phyloP scores from a whole-genome alignment of 768 basidiomycete species.

The Boletus rufocinnamomeus region DNA sequence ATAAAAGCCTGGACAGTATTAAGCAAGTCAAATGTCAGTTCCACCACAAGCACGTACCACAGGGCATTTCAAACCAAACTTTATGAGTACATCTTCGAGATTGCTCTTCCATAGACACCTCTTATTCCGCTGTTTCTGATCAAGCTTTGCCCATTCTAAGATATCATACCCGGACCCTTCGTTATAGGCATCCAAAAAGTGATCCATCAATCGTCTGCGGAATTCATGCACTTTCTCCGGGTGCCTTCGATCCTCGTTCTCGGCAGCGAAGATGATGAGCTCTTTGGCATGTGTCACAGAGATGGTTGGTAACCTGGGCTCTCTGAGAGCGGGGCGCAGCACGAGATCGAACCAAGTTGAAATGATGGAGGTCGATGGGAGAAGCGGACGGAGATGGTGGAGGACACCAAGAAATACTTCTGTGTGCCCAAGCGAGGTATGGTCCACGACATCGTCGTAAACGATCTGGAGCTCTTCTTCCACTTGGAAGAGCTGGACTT shows the following conservation, averaged over 20 bases:
- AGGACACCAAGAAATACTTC: constrained; percentile 70
- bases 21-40: constrained; percentile 11
- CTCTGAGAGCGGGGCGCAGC: constrained; percentile 74
- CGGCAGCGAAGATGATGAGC: constrained; percentile 63
- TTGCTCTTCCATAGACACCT: constrained; percentile 74
- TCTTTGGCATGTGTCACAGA: constrained; percentile 70
- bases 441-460: constrained; percentile 64
- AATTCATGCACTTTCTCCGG: constrained; percentile 63
- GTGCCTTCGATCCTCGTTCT: constrained; percentile 44
- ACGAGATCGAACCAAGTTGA: constrained; percentile 82
- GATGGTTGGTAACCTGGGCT: constrained; percentile 62
- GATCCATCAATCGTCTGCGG: constrained; percentile 65
- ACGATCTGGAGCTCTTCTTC: constrained; percentile 70
- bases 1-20: constrained; percentile 58
- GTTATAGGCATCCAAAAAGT: constrained; percentile 75
- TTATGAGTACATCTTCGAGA: constrained; percentile 72
- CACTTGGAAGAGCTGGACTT: constrained; percentile 47
- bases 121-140: constrained; percentile 59
- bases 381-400: constrained; percentile 58
- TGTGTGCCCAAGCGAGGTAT: constrained; percentile 58
- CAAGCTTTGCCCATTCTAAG: constrained; percentile 71
- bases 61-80: constrained; percentile 61
- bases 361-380: constrained; percentile 67
- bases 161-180: constrained; percentile 73
- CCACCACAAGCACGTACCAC: constrained; percentile 49